Conservation (phyloP, 2,329 filamentous ascomycete species). For the Hymenoscyphus occultus region DNA sequence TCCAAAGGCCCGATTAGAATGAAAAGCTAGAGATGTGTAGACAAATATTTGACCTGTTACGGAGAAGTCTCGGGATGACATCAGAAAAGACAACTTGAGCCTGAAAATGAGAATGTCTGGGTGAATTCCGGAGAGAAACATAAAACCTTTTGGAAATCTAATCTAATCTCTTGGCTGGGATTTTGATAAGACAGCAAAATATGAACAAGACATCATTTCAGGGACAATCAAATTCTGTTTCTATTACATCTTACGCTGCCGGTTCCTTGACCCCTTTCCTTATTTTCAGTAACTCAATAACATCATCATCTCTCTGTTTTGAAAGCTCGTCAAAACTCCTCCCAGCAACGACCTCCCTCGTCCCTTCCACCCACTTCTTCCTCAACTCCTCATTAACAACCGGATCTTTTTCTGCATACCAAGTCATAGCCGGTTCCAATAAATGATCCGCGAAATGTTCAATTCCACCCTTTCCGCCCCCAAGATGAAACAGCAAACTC, state of each 20-base stretch:
- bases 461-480: background rate
- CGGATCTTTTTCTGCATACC: background rate
- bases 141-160: no score
- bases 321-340: background rate
- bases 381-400: background rate
- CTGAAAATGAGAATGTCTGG: no score
- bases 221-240: no score
- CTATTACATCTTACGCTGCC: background rate
- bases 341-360: background rate
- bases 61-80: no score
- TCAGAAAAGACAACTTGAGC: no score
- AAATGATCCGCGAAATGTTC: conserved; percentile 1
- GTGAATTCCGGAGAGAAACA: no score
- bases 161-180: no score
- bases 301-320: background rate
- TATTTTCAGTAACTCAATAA: background rate
- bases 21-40: no score
- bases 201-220: no score
- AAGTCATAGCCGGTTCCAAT: background rate
- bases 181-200: no score
- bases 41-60: no score
- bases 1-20: no score
- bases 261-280: background rate
- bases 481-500: conserved; percentile 6
- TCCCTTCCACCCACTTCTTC: background rate